phyloP scores from a whole-genome alignment of 192 early-diverging fungal species.

The Linnemannia exigua region DNA sequence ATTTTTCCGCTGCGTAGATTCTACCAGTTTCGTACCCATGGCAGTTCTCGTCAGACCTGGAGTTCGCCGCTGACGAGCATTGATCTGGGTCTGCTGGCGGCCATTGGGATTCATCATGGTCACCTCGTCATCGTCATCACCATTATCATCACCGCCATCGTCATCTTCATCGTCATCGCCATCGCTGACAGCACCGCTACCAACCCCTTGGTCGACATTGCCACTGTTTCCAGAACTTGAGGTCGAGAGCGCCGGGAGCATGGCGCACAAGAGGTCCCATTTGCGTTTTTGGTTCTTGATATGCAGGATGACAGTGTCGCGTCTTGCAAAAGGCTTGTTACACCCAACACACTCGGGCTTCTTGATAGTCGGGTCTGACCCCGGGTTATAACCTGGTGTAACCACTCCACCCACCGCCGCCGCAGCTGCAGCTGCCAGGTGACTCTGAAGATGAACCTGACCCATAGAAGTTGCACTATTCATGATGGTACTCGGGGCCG shows the following conservation, averaged over 20 bases:
- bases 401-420: background rate
- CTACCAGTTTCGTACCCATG: background rate
- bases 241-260: constrained; percentile 8
- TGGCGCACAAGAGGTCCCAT: constrained; percentile 35
- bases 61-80: background rate
- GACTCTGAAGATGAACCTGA: background rate
- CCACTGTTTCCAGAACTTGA: background rate
- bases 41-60: background rate
- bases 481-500: background rate
- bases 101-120: too few species aligned
- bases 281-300: constrained; percentile 51
- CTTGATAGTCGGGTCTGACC: constrained; percentile 26
- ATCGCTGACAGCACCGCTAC: too few species aligned
- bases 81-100: background rate
- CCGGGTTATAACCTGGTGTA: constrained; percentile 23
- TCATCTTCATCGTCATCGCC: background rate
- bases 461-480: background rate
- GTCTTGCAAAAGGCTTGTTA: constrained; percentile 50
- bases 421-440: background rate
- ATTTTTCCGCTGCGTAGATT: background rate
- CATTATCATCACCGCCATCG: background rate
- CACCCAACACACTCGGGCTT: constrained; percentile 51
- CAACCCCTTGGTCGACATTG: background rate
- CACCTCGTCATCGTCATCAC: background rate
- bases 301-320: constrained; percentile 49